Percentiles rank a stretch among this genome's conserved stretches.
Evolutionary conservation across 2,329 filamentous ascomycete genomes (phyloP).

Genomic region (Neofusicoccum kwambonambiense): DNA sequence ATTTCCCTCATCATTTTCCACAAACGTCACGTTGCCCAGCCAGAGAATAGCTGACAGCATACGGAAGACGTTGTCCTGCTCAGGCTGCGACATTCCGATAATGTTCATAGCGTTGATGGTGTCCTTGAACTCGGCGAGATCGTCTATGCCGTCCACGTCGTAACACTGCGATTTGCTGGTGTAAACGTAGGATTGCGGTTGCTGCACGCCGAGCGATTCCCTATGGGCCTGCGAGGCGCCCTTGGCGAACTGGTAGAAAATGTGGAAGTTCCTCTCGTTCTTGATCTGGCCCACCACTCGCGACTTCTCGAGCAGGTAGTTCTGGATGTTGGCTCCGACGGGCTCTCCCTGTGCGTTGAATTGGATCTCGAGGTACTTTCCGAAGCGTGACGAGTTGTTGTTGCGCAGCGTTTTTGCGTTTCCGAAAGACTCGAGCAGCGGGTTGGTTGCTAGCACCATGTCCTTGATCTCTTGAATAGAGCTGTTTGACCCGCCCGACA

Average conservation of each 20-base stretch:
- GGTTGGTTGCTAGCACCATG: conserved; percentile 98
- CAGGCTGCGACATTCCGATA: conserved; percentile 81
- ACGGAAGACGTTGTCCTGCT: conserved; percentile 95
- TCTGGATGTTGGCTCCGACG: conserved; percentile 94
- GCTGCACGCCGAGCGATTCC: conserved; percentile 85
- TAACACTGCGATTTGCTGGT: conserved; percentile 93
- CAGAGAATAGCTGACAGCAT: conserved; percentile 90
- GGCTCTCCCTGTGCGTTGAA: conserved; percentile 92
- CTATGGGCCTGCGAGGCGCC: conserved; percentile 62
- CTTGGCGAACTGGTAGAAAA: conserved; percentile 99
- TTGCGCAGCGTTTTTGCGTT: conserved; percentile 98
- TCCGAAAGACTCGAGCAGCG: conserved; percentile 92
- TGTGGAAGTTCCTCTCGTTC: conserved; percentile 98
- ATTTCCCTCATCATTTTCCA: conserved; percentile 85
- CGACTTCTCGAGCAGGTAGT: conserved; percentile 94
- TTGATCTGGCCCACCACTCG: conserved; percentile 91
- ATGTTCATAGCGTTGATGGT: conserved; percentile 92
- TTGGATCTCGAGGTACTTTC: conserved; percentile 96
- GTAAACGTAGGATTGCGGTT: conserved; percentile 89
- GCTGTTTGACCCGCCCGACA: conserved; percentile 79
- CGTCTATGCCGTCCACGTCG: conserved; percentile 92
- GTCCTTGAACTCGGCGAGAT: conserved; percentile 82
- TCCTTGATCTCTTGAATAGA: conserved; percentile 97
- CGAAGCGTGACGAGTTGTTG: conserved; percentile 98
- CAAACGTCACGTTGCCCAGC: conserved; percentile 91